Conservation (phyloP, 2,329 filamentous ascomycete species). For the Stagonosporopsis chrysanthemi region DNA sequence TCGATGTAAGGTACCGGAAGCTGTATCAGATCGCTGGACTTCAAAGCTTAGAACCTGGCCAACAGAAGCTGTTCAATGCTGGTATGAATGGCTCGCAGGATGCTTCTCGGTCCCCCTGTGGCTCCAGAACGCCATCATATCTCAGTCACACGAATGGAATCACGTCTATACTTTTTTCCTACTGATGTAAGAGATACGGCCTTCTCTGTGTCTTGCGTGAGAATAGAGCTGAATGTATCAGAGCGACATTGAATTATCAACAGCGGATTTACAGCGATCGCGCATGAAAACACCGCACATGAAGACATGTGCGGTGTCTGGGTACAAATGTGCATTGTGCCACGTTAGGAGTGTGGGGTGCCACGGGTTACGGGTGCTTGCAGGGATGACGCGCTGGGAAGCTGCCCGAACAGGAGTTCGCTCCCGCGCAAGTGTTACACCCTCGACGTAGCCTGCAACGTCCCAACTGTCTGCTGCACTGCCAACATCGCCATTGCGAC, state of each 20-base stretch:
- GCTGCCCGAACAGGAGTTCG: slow-evolving; percentile 15
- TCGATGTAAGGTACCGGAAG: too few species aligned
- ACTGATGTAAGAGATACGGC: neutral
- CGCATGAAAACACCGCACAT: neutral
- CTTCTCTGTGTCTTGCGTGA: neutral
- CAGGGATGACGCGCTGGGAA: slow-evolving; percentile 15
- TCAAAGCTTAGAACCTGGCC: too few species aligned
- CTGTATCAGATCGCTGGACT: too few species aligned
- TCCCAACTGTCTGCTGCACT: slow-evolving; percentile 19
- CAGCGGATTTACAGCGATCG: neutral
- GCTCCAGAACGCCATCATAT: neutral
- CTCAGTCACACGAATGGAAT: neutral
- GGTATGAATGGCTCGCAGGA: too few species aligned
- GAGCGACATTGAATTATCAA: neutral
- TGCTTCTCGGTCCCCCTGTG: neutral
- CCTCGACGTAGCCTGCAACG: slow-evolving; percentile 19
- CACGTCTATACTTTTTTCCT: neutral
- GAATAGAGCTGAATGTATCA: neutral
- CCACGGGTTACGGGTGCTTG: neutral
- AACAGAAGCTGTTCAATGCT: too few species aligned
- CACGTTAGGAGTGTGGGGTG: slow-evolving; percentile 10
- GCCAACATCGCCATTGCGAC: slow-evolving; percentile 23
- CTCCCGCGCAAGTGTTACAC: slow-evolving; percentile 16
- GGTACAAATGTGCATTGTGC: neutral
- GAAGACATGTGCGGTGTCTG: neutral